Evolutionary conservation across 306 rosid species (phyloP), one percentile per base, ranked within the genome.

Genomic region (Vicia sativa): DNA sequence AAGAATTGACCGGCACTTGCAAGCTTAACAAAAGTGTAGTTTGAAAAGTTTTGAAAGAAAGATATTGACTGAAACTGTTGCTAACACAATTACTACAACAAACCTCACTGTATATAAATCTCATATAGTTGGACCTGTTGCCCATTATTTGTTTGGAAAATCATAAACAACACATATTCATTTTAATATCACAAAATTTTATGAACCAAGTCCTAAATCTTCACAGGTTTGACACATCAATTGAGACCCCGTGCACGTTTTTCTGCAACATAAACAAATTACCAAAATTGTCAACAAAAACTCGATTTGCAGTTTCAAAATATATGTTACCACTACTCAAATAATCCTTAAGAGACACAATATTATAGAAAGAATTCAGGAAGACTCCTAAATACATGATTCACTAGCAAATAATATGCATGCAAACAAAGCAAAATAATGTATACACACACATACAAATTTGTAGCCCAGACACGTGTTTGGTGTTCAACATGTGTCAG

Each of bases 231-330:
- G 82, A 43, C 13, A 42, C 60, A 34, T 75, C 73, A 48, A 61
- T 46, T 28, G 79, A 70, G 58, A 65, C 46, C 72, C 59, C 61
- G 39, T 14, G 59, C 79, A 35, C 29, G 68, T 49, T 42, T 74
- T 78, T 62, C 95, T 82, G 89, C 83, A 80, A 69, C 79, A 79
- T 62, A 79, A 74, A 73, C 76, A 74, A 66, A 68, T 38, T 60
- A 15, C 13, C 31, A 50, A 52, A 34, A 26, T 7, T 58, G 52
- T 74, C 70, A 80, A 49, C 28, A 25, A 25, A 25, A 25, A 25
- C n/a, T 81, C 53, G 46, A 26, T 37, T 56, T 70, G 9, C 11
- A 14, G 39, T 69, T 21, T 19, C 42, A 69, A 31, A 54, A 69
- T 29, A 6, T 3, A 57, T 42, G 18, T 34, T 63, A 41, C 14